Evolutionary conservation across 2,329 filamentous ascomycete species (phyloP), one percentile per base, ranked within the genome.

Genomic region (Neocatenulostroma microsporum): DNA sequence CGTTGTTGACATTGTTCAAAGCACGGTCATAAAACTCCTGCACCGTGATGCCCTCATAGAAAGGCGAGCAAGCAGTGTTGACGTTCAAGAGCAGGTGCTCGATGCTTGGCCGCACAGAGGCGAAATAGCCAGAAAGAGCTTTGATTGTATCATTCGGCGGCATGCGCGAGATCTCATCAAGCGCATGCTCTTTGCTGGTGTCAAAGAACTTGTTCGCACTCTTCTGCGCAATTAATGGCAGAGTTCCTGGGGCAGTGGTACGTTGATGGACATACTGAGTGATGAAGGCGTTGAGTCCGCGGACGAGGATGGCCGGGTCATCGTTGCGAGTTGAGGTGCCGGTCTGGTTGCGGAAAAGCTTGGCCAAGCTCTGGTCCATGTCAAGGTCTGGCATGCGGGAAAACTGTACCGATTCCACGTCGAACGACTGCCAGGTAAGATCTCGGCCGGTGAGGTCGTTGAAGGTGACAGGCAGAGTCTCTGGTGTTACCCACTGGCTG

Each of bases 41-140:
- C 5, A 37, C 13, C 3, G 10, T 26, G 12, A 32, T 18, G n/a
- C 10, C 3, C 12, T 25, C 8, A 4, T 20, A 21, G 34, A 45
- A 50, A 1, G 43, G 42, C 2, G 47, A 44, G 6, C 36, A 45
- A 4, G 40, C 42, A 3, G 34, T 37, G 31, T 56, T 56, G 44
- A 51, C 28, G 35, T 48, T 49, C 21, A 52, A 18, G 7, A 46
- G 30, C 10, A 45, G n/a, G 2, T 30, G 29, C 2, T 41, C 11
- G 1, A 30, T 15, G 5, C 40, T 43, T 7, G 49, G 48, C 1
- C 48, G 35, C 4, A 41, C 35, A 8, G 48, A 48, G 2, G 42
- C 20, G 27, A 42, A 49, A 30, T 36, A 48, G n/a, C 49, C 49
- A 2, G 14, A 12, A 13, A 43, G 3, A 9, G 13, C 20, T 4